Base-by-base conservation (phyloP, 257 asterid species). In the Eustoma russellianum region DNA sequence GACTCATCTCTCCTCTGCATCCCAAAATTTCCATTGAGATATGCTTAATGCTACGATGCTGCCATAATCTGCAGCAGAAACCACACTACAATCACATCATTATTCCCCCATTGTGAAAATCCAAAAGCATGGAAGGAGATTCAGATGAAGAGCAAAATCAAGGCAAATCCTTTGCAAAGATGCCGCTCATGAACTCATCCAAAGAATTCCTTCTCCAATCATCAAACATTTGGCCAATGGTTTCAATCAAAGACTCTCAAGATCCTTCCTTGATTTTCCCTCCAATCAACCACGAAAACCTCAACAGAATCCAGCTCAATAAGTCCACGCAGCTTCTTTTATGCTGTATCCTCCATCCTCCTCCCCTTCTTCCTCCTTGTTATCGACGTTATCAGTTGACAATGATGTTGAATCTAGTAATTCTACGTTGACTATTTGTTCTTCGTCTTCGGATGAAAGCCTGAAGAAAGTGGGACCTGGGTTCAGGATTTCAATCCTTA, bases 261-360 rank as follows among this genome's bases (percentile, higher is more conserved):
- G 52, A 49, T 5, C 13, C 41, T 40, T 49, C 57, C 53, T 3
- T 64, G 13, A 47, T 64, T 41, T 64, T 64, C 34, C 69, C 69
- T 16, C 65, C 64, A 13, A 48, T 62, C 45, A 70, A 81, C 73
- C 96, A 83, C 67, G 94, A 83, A 61, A 87, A 83, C 55, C 89
- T n/a, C n/a, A n/a, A n/a, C n/a, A n/a, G n/a, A n/a, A n/a, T n/a
- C n/a, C n/a, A n/a, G n/a, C n/a, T n/a, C n/a, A n/a, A n/a, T n/a
- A n/a, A n/a, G n/a, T 87, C 52, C 79, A 48, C 62, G 41, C 41
- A 6, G 28, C 14, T 5, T 28, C 28, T 11, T 12, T 70, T n/a
- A 58, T 62, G 43, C 38, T 48, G 17, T 18, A 45, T 5, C 24
- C 58, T 0, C 47, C 35, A 6, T 16, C 50, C 43, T 33, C 57